A percentile compares a stretch with the other conserved stretches of the same genome.
phyloP scores from a whole-genome alignment of 495 filamentous ascomycete species.

The Hamigera avellanea region DNA sequence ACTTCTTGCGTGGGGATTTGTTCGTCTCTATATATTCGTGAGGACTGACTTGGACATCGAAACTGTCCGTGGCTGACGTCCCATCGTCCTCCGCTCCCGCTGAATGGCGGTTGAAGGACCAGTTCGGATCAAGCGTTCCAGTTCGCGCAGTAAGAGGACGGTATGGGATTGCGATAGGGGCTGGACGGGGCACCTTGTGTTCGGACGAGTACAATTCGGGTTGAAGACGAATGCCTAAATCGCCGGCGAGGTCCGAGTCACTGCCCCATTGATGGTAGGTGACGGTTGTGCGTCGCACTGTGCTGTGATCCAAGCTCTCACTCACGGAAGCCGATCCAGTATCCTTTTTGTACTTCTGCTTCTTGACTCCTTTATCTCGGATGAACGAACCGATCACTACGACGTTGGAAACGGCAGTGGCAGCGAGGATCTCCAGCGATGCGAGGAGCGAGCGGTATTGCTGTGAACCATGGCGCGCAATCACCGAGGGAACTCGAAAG shows the following conservation, averaged over 20 bases:
- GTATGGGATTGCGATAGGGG: slow-evolving; percentile 23
- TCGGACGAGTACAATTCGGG: slow-evolving; percentile 42
- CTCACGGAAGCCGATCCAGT: slow-evolving; percentile 42
- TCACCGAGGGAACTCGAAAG: slow-evolving; percentile 65
- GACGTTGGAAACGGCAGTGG: slow-evolving; percentile 64
- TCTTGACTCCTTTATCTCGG: slow-evolving; percentile 67
- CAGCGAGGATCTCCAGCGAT: slow-evolving; percentile 65
- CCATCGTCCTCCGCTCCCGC: slow-evolving; percentile 14
- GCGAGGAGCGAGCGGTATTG: slow-evolving; percentile 67
- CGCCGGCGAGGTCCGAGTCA: slow-evolving; percentile 67
- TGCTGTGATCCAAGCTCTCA: slow-evolving; percentile 39
- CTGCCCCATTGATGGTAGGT: slow-evolving; percentile 65
- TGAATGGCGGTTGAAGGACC: slow-evolving; percentile 17
- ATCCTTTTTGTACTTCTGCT: slow-evolving; percentile 50
- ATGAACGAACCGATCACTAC: slow-evolving; percentile 75
- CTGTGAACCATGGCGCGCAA: slow-evolving; percentile 49
- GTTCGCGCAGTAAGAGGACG: slow-evolving; percentile 17
- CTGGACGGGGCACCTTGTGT: slow-evolving; percentile 20
- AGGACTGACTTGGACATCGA: slow-evolving; percentile 24
- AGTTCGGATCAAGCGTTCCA: slow-evolving; percentile 18
- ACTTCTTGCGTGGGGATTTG: slow-evolving; percentile 10
- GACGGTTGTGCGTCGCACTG: slow-evolving; percentile 35
- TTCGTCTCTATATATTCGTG: slow-evolving; percentile 26
- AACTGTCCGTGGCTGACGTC: slow-evolving; percentile 18
- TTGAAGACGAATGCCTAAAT: slow-evolving; percentile 54